Evolutionary conservation across 2,329 filamentous ascomycete species (phyloP).

Genomic region (Fusarium citri): DNA sequence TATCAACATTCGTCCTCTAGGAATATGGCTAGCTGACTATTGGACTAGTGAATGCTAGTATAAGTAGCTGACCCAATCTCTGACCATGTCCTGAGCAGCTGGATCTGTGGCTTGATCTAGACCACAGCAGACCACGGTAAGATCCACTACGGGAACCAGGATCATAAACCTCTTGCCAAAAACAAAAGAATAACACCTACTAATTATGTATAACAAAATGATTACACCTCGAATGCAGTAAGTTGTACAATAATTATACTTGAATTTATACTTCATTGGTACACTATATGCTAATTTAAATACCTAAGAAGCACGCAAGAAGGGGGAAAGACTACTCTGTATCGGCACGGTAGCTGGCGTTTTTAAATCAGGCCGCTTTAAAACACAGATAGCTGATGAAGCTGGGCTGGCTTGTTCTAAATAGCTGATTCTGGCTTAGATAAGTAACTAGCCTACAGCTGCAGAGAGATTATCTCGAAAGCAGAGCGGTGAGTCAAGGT

Average conservation of each 20-base stretch:
- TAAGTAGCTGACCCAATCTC: neutral
- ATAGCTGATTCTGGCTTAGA: neutral
- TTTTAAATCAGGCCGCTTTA: neutral
- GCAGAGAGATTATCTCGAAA: rapidly evolving
- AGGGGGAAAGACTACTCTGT: too few species aligned
- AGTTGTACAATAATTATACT: too few species aligned
- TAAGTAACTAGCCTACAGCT: neutral
- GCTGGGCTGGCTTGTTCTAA: neutral
- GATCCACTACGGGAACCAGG: neutral
- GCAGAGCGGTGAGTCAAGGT: neutral
- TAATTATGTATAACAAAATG: too few species aligned
- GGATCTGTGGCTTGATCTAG: neutral
- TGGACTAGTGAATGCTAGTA: neutral
- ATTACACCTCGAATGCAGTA: too few species aligned
- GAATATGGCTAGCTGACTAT: neutral
- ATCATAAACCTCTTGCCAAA: neutral
- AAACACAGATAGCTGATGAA: neutral
- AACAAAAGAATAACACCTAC: too few species aligned
- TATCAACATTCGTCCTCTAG: rapidly evolving
- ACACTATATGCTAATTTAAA: too few species aligned
- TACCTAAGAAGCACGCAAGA: too few species aligned
- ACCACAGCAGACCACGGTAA: neutral
- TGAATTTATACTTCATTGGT: too few species aligned
- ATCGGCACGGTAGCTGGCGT: too few species aligned
- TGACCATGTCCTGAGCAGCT: neutral